Percentiles rank a stretch among this genome's conserved stretches.
Evolutionary conservation across 208 protist genomes (phyloP).

Genomic region (Trypanosoma avium): DNA sequence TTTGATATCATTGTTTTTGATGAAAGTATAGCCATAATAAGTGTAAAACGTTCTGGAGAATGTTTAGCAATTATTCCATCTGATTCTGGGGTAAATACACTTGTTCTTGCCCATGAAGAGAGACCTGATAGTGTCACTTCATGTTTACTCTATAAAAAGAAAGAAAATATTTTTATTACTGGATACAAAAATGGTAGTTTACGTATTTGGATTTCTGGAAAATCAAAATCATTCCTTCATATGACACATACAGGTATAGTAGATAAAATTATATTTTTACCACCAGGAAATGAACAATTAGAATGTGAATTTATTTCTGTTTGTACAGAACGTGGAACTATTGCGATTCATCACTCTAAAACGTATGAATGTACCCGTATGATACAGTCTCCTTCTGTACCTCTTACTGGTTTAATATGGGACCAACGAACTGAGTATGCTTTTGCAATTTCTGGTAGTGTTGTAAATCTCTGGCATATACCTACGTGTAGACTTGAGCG

Average conservation of each 20-base stretch:
- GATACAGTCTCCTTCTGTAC: slow-evolving; percentile 55
- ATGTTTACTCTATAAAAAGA: slow-evolving; percentile 23
- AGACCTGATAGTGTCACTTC: slow-evolving; percentile 21
- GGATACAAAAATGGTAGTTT: slow-evolving; percentile 25
- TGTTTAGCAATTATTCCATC: slow-evolving; percentile 18
- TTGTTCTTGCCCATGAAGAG: slow-evolving; percentile 23
- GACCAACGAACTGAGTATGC: slow-evolving; percentile 56
- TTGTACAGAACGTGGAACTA: slow-evolving; percentile 53
- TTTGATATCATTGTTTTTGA: slow-evolving; percentile 21
- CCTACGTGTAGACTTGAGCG: slow-evolving; percentile 77
- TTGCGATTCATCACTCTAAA: slow-evolving; percentile 56
- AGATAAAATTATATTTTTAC: slow-evolving; percentile 23
- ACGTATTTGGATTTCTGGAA: slow-evolving; percentile 24
- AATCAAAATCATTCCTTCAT: slow-evolving; percentile 13
- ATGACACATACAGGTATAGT: slow-evolving; percentile 23
- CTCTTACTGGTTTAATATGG: slow-evolving; percentile 60
- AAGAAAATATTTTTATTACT: slow-evolving; percentile 24
- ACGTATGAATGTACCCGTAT: slow-evolving; percentile 49
- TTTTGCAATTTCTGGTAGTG: slow-evolving; percentile 41
- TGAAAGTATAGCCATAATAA: slow-evolving; percentile 20
- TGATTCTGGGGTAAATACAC: neutral
- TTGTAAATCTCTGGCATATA: slow-evolving; percentile 80
- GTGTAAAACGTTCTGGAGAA: slow-evolving; percentile 24
- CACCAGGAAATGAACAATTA: slow-evolving; percentile 23
- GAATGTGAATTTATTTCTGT: slow-evolving; percentile 63